Percentiles rank a stretch among this genome's conserved stretches.
These are phyloP conservation scores for Coemansia pectinata DNA, from an alignment of 192 early-diverging fungal species.

Conservation along the genomic window DNA sequence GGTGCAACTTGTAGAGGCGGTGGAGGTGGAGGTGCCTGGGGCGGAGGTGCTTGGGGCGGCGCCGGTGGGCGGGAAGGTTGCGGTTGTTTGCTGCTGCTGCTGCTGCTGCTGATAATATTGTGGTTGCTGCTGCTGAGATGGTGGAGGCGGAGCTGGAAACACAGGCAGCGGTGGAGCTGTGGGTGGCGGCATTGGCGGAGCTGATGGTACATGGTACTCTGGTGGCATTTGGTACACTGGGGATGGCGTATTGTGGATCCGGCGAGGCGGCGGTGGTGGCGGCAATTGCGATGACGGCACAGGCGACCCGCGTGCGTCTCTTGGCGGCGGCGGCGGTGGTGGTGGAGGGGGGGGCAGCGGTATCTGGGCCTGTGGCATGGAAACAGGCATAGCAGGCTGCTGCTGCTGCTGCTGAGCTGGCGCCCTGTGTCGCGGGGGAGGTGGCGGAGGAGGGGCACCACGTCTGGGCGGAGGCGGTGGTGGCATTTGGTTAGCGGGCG, in stretches of 20 bases:
- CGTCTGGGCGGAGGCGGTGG: constrained; percentile 21
- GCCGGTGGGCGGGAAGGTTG: constrained; percentile 9
- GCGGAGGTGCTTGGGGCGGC: constrained; percentile 14
- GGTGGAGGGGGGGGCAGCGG: background rate
- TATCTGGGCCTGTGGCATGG: constrained; percentile 1
- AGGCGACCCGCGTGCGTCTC: constrained; percentile 16
- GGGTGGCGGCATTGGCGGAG: constrained; percentile 16
- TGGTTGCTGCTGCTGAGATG: background rate
- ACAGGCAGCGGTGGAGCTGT: background rate
- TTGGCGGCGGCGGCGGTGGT: constrained; percentile 28
- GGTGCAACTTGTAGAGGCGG: constrained; percentile 10
- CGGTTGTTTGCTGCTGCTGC: background rate
- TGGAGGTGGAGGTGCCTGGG: constrained; percentile 14
- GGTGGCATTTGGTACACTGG: constrained; percentile 1
- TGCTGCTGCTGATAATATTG: background rate
- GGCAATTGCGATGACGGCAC: constrained; percentile 10
- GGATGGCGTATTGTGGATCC: constrained; percentile 5
- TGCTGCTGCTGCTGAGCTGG: constrained; percentile 4
- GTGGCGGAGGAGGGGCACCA: constrained; percentile 22
- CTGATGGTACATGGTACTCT: constrained; percentile 12
- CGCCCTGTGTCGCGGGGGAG: constrained; percentile 7
- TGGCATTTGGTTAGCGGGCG: constrained; percentile 2
- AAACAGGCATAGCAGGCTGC: background rate
- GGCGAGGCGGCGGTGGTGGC: constrained; percentile 27
- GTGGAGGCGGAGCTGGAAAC: constrained; percentile 1